Base-by-base conservation (phyloP, 2,329 filamentous ascomycete species). In the Alternaria brassicicola region DNA sequence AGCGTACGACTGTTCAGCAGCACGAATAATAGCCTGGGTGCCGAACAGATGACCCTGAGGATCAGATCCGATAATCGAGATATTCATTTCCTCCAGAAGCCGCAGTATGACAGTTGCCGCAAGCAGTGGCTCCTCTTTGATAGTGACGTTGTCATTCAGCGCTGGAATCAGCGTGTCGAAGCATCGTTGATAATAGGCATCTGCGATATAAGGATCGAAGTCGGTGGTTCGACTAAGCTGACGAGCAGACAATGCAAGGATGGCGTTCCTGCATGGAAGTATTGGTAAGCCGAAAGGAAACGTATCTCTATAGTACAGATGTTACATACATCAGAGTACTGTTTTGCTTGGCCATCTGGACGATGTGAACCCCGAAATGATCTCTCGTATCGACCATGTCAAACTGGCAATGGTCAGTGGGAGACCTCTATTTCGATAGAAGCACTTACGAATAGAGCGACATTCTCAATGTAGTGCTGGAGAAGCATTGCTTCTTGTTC, bases 1-100 rank as follows among this genome's bases (percentile, higher is more conserved):
- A 43, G 68, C 69, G 36, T 76, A 76, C 0, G 68, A 72, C 26
- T 73, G 70, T 50, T 76, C 72, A 12, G 73, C 72, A 13, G 71
- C 72, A 21, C 71, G 70, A 17, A 76, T 75, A 25, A 76, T 74
- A 15, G 75, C 73, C 53, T 77, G 74, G 1, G 74, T 76, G n/a
- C 75, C 75, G 28, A 75, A 73, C 0, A 80, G 60, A 69, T 79
- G 71, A 41, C 78, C 72, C 71, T 73, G 78, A 25, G 65, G 66
- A 57, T 79, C 71, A 41, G 72, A 65, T 38, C 74, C 75, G 26
- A 71, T 69, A 21, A 77, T 68, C 1, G 73, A 74, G 10, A 77
- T 78, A 48, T 79, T 78, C 67, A 78, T 79, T 52, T 80, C 78
- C 59, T 80, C 78, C 21, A 79, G 64, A 9, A 79, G 64, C 10